A percentile compares a stretch with the other conserved stretches of the same genome.
Conservation (phyloP, 2,329 filamentous ascomycete genomes). For the Metarhizium rileyi region DNA sequence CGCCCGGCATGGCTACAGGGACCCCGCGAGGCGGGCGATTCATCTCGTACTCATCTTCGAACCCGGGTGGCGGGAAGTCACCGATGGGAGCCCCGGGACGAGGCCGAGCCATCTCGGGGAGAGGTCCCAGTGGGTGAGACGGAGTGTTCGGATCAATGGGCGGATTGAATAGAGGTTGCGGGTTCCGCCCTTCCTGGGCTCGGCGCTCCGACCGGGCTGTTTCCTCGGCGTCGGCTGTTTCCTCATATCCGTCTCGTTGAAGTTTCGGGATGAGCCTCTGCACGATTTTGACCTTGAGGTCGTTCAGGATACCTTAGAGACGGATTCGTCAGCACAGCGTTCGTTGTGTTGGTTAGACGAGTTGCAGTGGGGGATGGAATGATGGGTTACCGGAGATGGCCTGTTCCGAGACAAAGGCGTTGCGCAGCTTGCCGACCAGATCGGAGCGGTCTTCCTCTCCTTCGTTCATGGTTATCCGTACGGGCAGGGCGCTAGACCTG, state of each 20-base stretch:
- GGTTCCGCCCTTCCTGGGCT: conserved; percentile 29
- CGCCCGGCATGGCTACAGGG: conserved; percentile 28
- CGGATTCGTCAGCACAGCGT: background rate
- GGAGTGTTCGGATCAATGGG: conserved; percentile 48
- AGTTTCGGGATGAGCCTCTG: conserved; percentile 74
- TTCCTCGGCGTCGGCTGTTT: conserved; percentile 35
- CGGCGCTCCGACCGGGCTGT: conserved; percentile 31
- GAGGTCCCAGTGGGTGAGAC: conserved; percentile 56
- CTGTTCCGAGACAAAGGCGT: conserved; percentile 64
- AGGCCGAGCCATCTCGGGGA: conserved; percentile 46
- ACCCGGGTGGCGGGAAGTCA: conserved; percentile 78
- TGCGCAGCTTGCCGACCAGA: conserved; percentile 38
- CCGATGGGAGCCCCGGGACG: conserved; percentile 57
- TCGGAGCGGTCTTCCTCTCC: conserved; percentile 39
- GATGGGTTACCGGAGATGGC: conserved; percentile 49
- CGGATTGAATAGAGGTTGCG: conserved; percentile 16
- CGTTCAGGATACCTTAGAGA: conserved; percentile 52
- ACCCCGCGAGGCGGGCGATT: conserved; percentile 42
- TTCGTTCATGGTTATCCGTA: conserved; percentile 42
- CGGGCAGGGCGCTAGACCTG: conserved; percentile 44
- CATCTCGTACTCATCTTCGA: conserved; percentile 88
- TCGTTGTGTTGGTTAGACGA: too few species aligned
- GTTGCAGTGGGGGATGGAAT: too few species aligned
- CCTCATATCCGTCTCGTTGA: conserved; percentile 70
- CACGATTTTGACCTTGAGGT: conserved; percentile 71